Evolutionary conservation across 176 grass and related monocot genomes (phyloP).

Genomic region (Lolium rigidum): DNA sequence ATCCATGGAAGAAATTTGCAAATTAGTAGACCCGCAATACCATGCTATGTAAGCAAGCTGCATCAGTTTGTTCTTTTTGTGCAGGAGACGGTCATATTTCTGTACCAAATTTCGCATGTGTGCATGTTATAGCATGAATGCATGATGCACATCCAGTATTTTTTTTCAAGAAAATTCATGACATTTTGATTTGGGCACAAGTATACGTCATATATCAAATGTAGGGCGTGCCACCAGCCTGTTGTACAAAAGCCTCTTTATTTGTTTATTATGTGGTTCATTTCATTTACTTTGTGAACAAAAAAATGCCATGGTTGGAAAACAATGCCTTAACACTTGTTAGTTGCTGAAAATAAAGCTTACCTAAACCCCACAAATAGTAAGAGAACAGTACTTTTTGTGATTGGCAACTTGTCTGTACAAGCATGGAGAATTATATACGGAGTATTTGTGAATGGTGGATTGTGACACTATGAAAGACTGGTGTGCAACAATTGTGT

Average conservation of each 20-base stretch:
- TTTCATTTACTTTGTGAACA: constrained; percentile 23
- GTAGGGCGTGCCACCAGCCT: neutral
- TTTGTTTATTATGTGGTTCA: neutral
- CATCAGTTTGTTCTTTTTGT: constrained; percentile 1
- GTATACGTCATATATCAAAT: neutral
- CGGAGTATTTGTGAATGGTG: constrained; percentile 18
- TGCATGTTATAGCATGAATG: neutral
- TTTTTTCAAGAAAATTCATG: neutral
- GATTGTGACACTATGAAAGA: neutral
- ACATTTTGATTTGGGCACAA: neutral
- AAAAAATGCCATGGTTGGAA: neutral
- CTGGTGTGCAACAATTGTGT: neutral
- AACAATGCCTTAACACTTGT: neutral
- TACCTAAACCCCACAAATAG: constrained; percentile 13
- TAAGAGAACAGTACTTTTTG: neutral
- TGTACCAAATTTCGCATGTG: neutral
- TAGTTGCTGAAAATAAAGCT: neutral
- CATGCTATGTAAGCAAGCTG: neutral
- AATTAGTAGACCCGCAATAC: neutral
- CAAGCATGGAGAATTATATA: neutral
- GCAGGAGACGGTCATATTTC: neutral
- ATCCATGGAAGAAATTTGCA: neutral
- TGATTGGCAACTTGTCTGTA: constrained; percentile 12
- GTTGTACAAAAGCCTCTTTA: neutral
- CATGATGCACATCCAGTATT: neutral